Percentiles rank a stretch among this genome's conserved stretches.
phyloP scores from a whole-genome alignment of 78 protist genomes.

The Dictyostelium brefeldianum region DNA sequence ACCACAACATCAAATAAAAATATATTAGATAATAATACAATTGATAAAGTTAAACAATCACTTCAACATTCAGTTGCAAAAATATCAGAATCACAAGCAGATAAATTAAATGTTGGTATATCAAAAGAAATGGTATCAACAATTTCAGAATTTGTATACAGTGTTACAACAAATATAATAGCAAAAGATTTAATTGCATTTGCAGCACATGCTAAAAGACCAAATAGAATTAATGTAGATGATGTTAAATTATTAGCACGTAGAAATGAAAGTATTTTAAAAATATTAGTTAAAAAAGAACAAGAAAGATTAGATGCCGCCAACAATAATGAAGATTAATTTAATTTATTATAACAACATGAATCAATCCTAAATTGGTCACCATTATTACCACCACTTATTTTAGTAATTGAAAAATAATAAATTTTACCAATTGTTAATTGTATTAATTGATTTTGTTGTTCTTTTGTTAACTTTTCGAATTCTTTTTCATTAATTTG shows the following conservation, averaged over 20 bases:
- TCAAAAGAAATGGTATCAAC: background rate
- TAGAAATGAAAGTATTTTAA: background rate
- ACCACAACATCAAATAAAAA: background rate
- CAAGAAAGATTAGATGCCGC: background rate
- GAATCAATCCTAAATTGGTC: background rate
- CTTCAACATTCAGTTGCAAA: background rate
- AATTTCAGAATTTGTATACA: background rate
- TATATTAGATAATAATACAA: background rate
- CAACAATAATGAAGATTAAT: background rate
- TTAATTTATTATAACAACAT: background rate
- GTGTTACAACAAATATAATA: background rate
- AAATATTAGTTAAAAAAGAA: background rate
- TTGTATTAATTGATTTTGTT: background rate
- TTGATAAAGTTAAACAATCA: slow-evolving; percentile 15
- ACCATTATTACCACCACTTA: background rate
- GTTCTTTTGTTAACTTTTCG: background rate
- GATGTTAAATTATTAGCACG: slow-evolving; percentile 20
- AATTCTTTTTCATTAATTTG: background rate
- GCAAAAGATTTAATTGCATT: background rate
- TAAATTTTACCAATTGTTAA: background rate
- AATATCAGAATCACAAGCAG: background rate
- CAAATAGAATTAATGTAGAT: background rate
- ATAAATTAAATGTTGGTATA: background rate
- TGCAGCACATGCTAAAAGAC: background rate
- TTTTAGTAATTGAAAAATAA: background rate